Percentiles rank a stretch among this genome's conserved stretches.
Conservation (phyloP, 2,329 filamentous ascomycete genomes). For the Diaporthe nobilis region DNA sequence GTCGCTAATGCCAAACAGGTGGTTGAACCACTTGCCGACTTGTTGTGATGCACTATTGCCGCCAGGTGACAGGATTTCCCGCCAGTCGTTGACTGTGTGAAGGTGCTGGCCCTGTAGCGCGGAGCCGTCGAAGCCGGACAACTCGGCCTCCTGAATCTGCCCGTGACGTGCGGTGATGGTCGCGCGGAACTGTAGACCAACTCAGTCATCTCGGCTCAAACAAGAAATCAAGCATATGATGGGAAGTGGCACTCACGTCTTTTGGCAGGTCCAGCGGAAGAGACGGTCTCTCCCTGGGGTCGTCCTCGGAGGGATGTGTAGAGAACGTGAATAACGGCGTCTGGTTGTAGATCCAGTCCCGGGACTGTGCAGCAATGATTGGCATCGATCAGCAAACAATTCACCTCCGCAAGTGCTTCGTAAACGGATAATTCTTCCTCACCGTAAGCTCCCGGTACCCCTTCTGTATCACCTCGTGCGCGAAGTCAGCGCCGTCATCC, state of each 20-base stretch:
- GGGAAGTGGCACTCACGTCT: conserved; percentile 54
- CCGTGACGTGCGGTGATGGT: conserved; percentile 57
- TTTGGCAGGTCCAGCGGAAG: conserved; percentile 63
- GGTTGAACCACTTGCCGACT: conserved; percentile 50
- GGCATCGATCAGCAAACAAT: conserved; percentile 49
- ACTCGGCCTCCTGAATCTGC: conserved; percentile 49
- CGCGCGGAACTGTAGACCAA: conserved; percentile 48
- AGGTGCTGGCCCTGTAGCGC: conserved; percentile 46
- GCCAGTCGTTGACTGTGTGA: conserved; percentile 50
- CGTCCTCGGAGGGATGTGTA: conserved; percentile 70
- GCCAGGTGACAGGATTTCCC: conserved; percentile 39
- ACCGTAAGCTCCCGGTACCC: conserved; percentile 75
- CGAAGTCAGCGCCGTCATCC: conserved; percentile 56
- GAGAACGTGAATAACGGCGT: conserved; percentile 87
- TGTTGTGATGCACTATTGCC: conserved; percentile 38
- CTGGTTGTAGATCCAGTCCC: conserved; percentile 85
- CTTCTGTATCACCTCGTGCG: conserved; percentile 66
- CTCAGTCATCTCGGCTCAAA: background rate
- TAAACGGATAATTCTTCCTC: conserved; percentile 49
- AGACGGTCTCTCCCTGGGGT: conserved; percentile 68
- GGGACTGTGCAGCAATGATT: conserved; percentile 58
- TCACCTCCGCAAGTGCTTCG: background rate
- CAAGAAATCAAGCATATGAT: rapidly evolving
- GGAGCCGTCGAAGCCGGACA: conserved; percentile 46
- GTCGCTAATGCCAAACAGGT: conserved; percentile 46